Evolutionary conservation across 352 stramenopile species (phyloP), one percentile per base, ranked within the genome.

Genomic region (Lagenidium sp.): DNA sequence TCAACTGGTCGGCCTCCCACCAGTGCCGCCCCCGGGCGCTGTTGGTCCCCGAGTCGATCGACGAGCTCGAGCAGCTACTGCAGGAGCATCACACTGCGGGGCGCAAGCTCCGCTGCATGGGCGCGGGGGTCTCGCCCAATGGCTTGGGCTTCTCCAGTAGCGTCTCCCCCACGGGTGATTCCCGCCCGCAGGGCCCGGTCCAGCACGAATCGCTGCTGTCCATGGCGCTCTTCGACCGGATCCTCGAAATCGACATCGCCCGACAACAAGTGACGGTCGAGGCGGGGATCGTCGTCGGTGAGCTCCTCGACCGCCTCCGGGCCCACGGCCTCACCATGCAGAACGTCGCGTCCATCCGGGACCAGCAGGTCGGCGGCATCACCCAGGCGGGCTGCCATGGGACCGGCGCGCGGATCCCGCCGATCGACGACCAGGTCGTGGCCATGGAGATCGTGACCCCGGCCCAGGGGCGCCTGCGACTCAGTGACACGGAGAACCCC

Each of bases 301-400:
- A 88, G 30, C 49, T 92, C 41, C 70, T 92, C 41, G 70, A 83
- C 46, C 80, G 85, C 47, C 55, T 90, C 15, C 72, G 77, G 6
- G 56, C 45, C 16, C 63, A 97, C 54, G 81, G 84, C 32, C 65
- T 99, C 46, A 99, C 96, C 21, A 91, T 99, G 58, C 86, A 97
- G 38, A 99, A 99, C 50, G 85, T 99, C n/a, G 95, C 96, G 21
- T 98, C 88, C 4, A 99, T 99, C 61, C 93, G 90, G 26, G 91
- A 98, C 60, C 96, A 99, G 57, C 95, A 98, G 53, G 85, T 99
- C 26, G 96, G 93, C 24, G 96, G 96, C 2, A 98, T 98, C 53
- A 89, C 92, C 15, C 94, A 98, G 60, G 92, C 82, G 49, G 84
- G 82, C 11, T 95, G 85, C n/a, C 96, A 99, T 63, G 96, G 96